Evolutionary conservation across 2,329 filamentous ascomycete species (phyloP), one percentile per base, ranked within the genome.

Genomic region (Rutstroemia sydowiana): DNA sequence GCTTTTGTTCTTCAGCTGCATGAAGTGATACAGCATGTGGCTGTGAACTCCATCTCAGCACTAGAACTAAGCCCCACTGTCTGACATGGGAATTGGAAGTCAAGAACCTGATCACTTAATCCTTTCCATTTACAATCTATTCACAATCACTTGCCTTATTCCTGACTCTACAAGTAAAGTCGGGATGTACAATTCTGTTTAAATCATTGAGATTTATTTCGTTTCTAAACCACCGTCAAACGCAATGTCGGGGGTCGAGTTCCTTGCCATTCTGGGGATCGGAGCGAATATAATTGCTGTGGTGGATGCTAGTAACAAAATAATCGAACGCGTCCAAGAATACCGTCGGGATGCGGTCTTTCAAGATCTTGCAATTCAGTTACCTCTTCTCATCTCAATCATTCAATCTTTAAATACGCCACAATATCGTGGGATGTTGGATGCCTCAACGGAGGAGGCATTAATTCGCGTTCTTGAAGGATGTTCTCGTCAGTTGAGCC

Each of bases 401-500:
- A 51, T 51, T 16, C 23, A 39, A 21, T 21, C 31, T n/a, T n/a
- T 39, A 11, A 37, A 18, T 13, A 21, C 48, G 10, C 32, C 48
- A 11, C 21, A 31, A 31, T 39, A 45, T 39, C 18, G 41, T 14
- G 41, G 14, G 13, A 13, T 21, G 21, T 21, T 45, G 21, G 48
- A 31, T 39, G 5, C 23, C 3, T 31, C 32, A 14, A 43, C 47
- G 2, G 47, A 49, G n/a, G 43, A 36, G 13, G 39, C 39, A 28
- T 49, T 49, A 9, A 34, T 49, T 34, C 47, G 39, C 43, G 47
- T 49, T 18, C n/a, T 49, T 9, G 47, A 43, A 13, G 47, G 47
- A 21, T 49, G 47, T 4, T 34, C 28, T 14, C 39, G 47, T 26
- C 47, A 49, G 28, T 36, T 49, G 21, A 18, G 36, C 42, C 23